Evolutionary conservation across 495 filamentous ascomycete genomes (phyloP).

Genomic region (Tuber microsphaerosporum): DNA sequence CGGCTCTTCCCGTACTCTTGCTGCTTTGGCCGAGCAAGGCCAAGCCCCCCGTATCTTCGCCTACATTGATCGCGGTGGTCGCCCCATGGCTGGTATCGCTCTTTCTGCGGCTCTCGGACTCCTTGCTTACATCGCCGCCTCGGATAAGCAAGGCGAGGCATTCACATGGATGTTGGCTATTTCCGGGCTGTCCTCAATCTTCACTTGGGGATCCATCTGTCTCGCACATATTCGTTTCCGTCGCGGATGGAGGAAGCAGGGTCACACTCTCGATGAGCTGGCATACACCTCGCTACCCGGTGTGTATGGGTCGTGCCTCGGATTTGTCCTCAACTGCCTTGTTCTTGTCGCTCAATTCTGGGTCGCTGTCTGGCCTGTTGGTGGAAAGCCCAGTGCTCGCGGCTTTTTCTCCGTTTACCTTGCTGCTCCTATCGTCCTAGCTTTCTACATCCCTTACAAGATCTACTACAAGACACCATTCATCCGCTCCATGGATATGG

Average conservation of each 20-base stretch:
- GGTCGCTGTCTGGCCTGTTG: slow-evolving; percentile 76
- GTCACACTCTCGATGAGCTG: slow-evolving; percentile 64
- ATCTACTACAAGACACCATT: slow-evolving; percentile 64
- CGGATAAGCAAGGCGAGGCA: slow-evolving; percentile 55
- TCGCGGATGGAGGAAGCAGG: slow-evolving; percentile 62
- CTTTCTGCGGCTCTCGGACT: slow-evolving; percentile 65
- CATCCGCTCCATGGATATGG: slow-evolving; percentile 63
- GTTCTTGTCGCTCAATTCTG: slow-evolving; percentile 93
- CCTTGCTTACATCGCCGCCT: slow-evolving; percentile 70
- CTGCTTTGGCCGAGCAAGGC: slow-evolving; percentile 75
- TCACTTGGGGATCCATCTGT: slow-evolving; percentile 91
- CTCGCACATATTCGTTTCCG: slow-evolving; percentile 89
- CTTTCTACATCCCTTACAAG: slow-evolving; percentile 73
- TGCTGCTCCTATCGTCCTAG: slow-evolving; percentile 71
- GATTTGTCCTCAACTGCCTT: slow-evolving; percentile 67
- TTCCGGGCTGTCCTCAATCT: slow-evolving; percentile 78
- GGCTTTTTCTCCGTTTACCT: slow-evolving; percentile 71
- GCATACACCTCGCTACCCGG: slow-evolving; percentile 76
- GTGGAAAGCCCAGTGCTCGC: slow-evolving; percentile 47
- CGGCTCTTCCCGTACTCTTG: slow-evolving; percentile 77
- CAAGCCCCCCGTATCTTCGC: slow-evolving; percentile 69
- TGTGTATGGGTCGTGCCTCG: slow-evolving; percentile 71
- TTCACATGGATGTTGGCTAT: slow-evolving; percentile 86
- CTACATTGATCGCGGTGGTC: slow-evolving; percentile 78
- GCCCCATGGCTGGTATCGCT: slow-evolving; percentile 66